Percentiles rank a stretch among this genome's conserved stretches.
These are phyloP conservation scores for Hypoxylon crocopeplum DNA, from an alignment of 495 filamentous ascomycete species.

Conservation along the genomic window DNA sequence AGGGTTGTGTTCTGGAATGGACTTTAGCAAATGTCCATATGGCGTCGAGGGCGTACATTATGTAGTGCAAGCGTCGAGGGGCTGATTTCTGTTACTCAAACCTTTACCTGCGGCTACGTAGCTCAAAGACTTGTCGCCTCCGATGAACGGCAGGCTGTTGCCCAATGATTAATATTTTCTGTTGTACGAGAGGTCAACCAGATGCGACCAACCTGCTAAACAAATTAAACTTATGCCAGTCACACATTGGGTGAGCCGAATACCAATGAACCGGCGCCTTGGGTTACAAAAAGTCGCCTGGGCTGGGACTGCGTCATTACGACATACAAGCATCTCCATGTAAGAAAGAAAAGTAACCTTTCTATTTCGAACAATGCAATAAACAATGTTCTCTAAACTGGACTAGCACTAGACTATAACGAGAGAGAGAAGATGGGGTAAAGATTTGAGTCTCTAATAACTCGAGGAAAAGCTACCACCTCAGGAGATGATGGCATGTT, in stretches of 20 bases:
- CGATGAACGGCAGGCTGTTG: conserved; percentile 29
- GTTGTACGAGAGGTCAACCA: conserved; percentile 17
- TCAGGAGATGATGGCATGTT: conserved; percentile 30
- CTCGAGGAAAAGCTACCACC: conserved; percentile 7
- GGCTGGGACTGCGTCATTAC: conserved; percentile 20
- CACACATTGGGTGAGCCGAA: conserved; percentile 18
- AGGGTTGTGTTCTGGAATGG: conserved; percentile 34
- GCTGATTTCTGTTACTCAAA: conserved; percentile 26
- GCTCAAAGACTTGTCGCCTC: conserved; percentile 16
- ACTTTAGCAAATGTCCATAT: too few species aligned
- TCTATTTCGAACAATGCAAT: conserved; percentile 2
- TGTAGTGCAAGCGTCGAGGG: neutral
- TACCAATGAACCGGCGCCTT: conserved; percentile 32
- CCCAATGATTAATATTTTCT: conserved; percentile 11
- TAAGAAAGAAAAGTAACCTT: conserved; percentile 2
- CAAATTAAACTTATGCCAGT: conserved; percentile 21
- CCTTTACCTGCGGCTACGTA: conserved; percentile 33
- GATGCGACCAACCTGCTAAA: conserved; percentile 17
- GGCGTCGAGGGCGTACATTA: too few species aligned
- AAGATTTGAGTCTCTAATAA: neutral
- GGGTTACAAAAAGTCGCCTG: conserved; percentile 20
- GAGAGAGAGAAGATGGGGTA: neutral
- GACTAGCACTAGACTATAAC: neutral
- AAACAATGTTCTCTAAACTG: conserved; percentile 4
- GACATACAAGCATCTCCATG: conserved; percentile 12